Percentiles rank a stretch among this genome's conserved stretches.
Evolutionary conservation across 2,329 filamentous ascomycete species (phyloP).

Genomic region (Pyrenochaeta sp.): DNA sequence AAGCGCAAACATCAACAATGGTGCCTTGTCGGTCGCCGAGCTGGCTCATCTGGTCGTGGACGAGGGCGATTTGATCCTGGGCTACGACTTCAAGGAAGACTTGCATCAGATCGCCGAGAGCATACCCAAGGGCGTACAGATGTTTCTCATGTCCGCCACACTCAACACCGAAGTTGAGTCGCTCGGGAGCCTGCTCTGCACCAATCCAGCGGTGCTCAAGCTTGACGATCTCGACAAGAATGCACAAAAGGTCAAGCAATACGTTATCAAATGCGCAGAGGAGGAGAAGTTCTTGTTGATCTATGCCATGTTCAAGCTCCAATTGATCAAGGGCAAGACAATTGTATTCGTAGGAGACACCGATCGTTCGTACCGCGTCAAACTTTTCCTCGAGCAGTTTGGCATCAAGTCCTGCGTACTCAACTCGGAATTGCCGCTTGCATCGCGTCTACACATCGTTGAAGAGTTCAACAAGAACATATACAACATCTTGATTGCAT

Average conservation of each 20-base stretch:
- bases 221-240: slow-evolving; percentile 83
- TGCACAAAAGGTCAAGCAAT: slow-evolving; percentile 81
- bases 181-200: slow-evolving; percentile 84
- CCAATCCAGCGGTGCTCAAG: slow-evolving; percentile 79
- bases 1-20: slow-evolving; percentile 76
- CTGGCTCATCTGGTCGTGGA: slow-evolving; percentile 86
- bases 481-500: slow-evolving; percentile 97
- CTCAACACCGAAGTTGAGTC: slow-evolving; percentile 86
- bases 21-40: slow-evolving; percentile 72
- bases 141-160: slow-evolving; percentile 92
- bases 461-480: slow-evolving; percentile 97
- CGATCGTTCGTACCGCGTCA: slow-evolving; percentile 88
- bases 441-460: slow-evolving; percentile 91
- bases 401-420: slow-evolving; percentile 91
- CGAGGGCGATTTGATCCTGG: slow-evolving; percentile 91
- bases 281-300: slow-evolving; percentile 95
- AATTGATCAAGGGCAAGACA: slow-evolving; percentile 91
- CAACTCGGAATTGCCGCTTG: slow-evolving; percentile 93
- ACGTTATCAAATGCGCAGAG: slow-evolving; percentile 90
- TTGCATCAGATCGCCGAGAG: slow-evolving; percentile 78
- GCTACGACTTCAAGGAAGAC: slow-evolving; percentile 93
- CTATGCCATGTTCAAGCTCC: slow-evolving; percentile 94
- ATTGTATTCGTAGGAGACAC: slow-evolving; percentile 86
- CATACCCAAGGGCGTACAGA: slow-evolving; percentile 86
- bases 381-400: slow-evolving; percentile 96